Percentiles rank a stretch among this genome's conserved stretches.
Conservation (phyloP, 495 filamentous ascomycete genomes). For the Cudoniella acicularis region DNA sequence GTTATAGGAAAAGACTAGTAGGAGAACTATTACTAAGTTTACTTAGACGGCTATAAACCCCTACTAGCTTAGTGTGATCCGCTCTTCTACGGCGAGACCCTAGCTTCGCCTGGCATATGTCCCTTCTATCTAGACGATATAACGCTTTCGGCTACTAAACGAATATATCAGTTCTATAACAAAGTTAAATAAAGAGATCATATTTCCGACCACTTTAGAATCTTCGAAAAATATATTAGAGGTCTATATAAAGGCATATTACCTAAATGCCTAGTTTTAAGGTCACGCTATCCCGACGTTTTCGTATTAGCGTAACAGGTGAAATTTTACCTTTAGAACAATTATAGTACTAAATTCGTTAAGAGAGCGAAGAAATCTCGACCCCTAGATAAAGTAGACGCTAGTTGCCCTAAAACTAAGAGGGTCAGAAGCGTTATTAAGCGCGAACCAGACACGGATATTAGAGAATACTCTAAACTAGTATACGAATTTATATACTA, state of each 20-base stretch:
- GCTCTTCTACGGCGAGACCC: slow-evolving; percentile 1
- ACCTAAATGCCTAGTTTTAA: slow-evolving; percentile 7
- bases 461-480: slow-evolving; percentile 4
- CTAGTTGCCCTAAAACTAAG: slow-evolving; percentile 7
- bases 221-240: slow-evolving; percentile 11
- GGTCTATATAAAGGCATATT: background rate
- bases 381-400: slow-evolving; percentile 1
- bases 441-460: slow-evolving; percentile 1
- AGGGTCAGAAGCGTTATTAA: slow-evolving; percentile 5
- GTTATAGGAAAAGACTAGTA: slow-evolving; percentile 5
- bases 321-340: slow-evolving; percentile 13
- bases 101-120: slow-evolving; percentile 12
- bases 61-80: slow-evolving; percentile 8
- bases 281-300: background rate
- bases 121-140: slow-evolving; percentile 8
- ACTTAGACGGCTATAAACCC: slow-evolving; percentile 10
- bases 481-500: slow-evolving; percentile 13
- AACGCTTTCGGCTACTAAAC: slow-evolving; percentile 5
- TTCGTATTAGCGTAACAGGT: slow-evolving; percentile 7
- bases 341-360: slow-evolving; percentile 6
- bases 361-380: slow-evolving; percentile 11
- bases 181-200: slow-evolving; percentile 4
- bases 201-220: slow-evolving; percentile 6
- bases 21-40: slow-evolving; percentile 10
- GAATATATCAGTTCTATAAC: slow-evolving; percentile 9